phyloP scores from a whole-genome alignment of 2,329 filamentous ascomycete genomes.

The Hypoxylon sp. region DNA sequence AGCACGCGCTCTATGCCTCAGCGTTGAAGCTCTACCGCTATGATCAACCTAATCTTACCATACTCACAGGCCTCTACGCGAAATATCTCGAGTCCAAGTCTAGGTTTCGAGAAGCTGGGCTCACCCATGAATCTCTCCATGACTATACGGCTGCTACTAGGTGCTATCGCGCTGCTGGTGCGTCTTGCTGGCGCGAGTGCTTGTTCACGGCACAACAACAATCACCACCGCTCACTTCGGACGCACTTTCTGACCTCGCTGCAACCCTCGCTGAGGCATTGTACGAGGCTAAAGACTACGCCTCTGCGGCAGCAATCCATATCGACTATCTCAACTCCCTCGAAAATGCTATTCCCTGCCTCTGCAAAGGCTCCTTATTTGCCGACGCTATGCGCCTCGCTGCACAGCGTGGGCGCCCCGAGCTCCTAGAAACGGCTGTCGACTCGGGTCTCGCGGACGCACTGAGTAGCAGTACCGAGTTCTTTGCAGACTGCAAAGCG shows the following conservation, averaged over 20 bases:
- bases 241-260: slow-evolving; percentile 78
- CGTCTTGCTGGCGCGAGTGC: slow-evolving; percentile 87
- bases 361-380: slow-evolving; percentile 91
- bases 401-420: slow-evolving; percentile 70
- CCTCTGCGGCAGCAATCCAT: slow-evolving; percentile 83
- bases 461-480: slow-evolving; percentile 86
- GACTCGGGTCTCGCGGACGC: slow-evolving; percentile 86
- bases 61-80: slow-evolving; percentile 85
- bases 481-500: slow-evolving; percentile 91
- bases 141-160: slow-evolving; percentile 82
- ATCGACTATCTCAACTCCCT: slow-evolving; percentile 84
- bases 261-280: slow-evolving; percentile 82
- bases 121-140: slow-evolving; percentile 89
- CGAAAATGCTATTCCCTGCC: slow-evolving; percentile 77
- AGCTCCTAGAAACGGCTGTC: slow-evolving; percentile 77
- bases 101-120: slow-evolving; percentile 86
- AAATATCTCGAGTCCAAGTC: slow-evolving; percentile 81
- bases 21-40: slow-evolving; percentile 89
- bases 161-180: slow-evolving; percentile 86
- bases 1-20: slow-evolving; percentile 83
- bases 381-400: slow-evolving; percentile 88
- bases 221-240: slow-evolving; percentile 69
- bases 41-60: slow-evolving; percentile 74
- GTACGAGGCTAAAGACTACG: slow-evolving; percentile 87
- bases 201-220: slow-evolving; percentile 83